Evolutionary conservation across 2,329 filamentous ascomycete species (phyloP).

Genomic region (Ilyonectria robusta): DNA sequence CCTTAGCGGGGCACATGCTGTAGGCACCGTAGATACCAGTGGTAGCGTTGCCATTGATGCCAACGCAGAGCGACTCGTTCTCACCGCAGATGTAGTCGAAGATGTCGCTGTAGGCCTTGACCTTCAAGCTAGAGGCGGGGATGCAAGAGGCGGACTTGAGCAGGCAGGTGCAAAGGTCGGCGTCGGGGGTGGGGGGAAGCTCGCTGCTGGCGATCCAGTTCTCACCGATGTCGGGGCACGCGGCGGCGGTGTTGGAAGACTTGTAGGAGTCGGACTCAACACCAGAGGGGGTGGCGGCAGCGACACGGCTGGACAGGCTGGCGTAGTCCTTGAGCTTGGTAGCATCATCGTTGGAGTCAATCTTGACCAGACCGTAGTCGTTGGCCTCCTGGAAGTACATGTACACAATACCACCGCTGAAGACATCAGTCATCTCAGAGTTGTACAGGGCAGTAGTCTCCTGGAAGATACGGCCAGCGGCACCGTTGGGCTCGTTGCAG

Average conservation of each 20-base stretch:
- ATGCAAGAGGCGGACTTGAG: slow-evolving; percentile 79
- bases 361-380: slow-evolving; percentile 84
- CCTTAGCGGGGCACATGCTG: slow-evolving; percentile 79
- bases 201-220: slow-evolving; percentile 76
- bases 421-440: slow-evolving; percentile 84
- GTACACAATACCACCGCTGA: slow-evolving; percentile 98
- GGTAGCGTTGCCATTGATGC: slow-evolving; percentile 77
- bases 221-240: slow-evolving; percentile 77
- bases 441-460: slow-evolving; percentile 89
- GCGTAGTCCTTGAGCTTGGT: slow-evolving; percentile 82
- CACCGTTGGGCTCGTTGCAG: slow-evolving; percentile 79
- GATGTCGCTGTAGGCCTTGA: slow-evolving; percentile 73
- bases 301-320: slow-evolving; percentile 78
- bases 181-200: slow-evolving; percentile 88
- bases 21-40: slow-evolving; percentile 82
- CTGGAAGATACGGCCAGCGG: slow-evolving; percentile 81
- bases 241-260: slow-evolving; percentile 77
- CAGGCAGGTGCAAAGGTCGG: slow-evolving; percentile 89
- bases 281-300: slow-evolving; percentile 75
- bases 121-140: slow-evolving; percentile 70
- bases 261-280: slow-evolving; percentile 78
- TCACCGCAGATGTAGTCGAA: slow-evolving; percentile 82
- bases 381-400: slow-evolving; percentile 97
- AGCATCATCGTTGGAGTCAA: slow-evolving; percentile 69
- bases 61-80: slow-evolving; percentile 70